These are phyloP conservation scores for Pseudogymnoascus sp. DNA, from an alignment of 2,329 filamentous ascomycete species.

Conservation along the genomic window DNA sequence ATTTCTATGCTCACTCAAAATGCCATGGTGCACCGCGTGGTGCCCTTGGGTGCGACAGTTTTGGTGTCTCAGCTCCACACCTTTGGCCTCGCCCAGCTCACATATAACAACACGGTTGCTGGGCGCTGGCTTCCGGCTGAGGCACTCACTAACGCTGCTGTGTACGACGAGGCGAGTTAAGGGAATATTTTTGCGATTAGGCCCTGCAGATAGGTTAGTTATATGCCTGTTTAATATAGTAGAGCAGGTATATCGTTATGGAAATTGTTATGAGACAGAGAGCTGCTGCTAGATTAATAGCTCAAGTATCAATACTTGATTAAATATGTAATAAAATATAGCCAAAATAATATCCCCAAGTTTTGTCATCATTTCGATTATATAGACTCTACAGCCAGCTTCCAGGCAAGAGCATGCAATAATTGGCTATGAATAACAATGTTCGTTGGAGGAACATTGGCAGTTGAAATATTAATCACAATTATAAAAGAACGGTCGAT, in stretches of 20 bases:
- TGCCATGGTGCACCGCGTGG: slow-evolving; percentile 9
- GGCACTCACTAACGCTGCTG: not conserved
- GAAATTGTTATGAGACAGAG: not conserved
- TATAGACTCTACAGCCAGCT: not conserved
- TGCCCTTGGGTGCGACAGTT: slow-evolving; percentile 2
- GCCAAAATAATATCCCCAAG: not conserved
- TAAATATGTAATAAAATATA: not conserved
- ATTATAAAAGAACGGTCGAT: not conserved
- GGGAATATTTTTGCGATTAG: not conserved
- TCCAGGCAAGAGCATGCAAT: not conserved
- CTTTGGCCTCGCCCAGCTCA: slow-evolving; percentile 3
- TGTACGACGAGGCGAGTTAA: slow-evolving; percentile 4
- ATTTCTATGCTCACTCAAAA: slow-evolving; percentile 10
- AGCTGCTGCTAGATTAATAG: not conserved
- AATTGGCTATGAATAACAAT: not conserved
- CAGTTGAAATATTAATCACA: not conserved
- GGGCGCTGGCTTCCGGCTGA: slow-evolving; percentile 6
- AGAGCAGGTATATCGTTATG: not conserved
- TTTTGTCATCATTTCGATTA: not conserved
- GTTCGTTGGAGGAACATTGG: not conserved
- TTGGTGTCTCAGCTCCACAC: slow-evolving; percentile 10
- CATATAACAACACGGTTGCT: slow-evolving; percentile 4
- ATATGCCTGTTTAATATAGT: not conserved
- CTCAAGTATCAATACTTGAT: not conserved
- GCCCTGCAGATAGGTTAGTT: not conserved